A percentile compares a stretch with the other conserved stretches of the same genome.
Conservation (phyloP, 1,139 yeast genomes). For the Pichia cactophila region DNA sequence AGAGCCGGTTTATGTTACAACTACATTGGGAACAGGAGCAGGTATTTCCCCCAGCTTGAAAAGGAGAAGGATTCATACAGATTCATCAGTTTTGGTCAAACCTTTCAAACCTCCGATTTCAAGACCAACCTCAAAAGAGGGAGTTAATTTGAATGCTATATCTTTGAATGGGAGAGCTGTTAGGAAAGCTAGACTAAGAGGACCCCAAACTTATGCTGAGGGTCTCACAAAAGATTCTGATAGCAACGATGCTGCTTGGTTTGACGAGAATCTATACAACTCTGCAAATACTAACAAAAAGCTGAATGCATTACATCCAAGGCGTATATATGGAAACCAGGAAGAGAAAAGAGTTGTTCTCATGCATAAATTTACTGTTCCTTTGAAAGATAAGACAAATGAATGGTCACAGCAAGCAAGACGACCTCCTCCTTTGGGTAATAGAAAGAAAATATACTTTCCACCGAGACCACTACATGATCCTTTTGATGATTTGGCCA, state of each 20-base stretch:
- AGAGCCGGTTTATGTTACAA: slow-evolving; percentile 24
- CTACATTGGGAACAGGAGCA: slow-evolving; percentile 34
- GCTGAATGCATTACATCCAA: slow-evolving; percentile 26
- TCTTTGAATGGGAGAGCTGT: slow-evolving; percentile 13
- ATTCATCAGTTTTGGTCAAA: slow-evolving; percentile 32
- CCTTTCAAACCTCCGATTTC: slow-evolving; percentile 34
- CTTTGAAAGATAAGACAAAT: slow-evolving; percentile 26
- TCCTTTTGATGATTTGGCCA: slow-evolving; percentile 89
- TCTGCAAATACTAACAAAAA: slow-evolving; percentile 22
- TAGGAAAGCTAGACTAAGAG: slow-evolving; percentile 30
- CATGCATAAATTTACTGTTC: slow-evolving; percentile 30
- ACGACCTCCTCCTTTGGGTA: slow-evolving; percentile 80
- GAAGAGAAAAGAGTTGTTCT: slow-evolving; percentile 21
- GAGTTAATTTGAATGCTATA: neutral
- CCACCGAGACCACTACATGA: slow-evolving; percentile 91
- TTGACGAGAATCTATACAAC: slow-evolving; percentile 21
- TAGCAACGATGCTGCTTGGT: slow-evolving; percentile 2
- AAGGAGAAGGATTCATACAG: slow-evolving; percentile 29
- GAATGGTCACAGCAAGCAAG: slow-evolving; percentile 32
- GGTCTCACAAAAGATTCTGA: slow-evolving; percentile 25
- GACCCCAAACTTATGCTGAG: slow-evolving; percentile 33
- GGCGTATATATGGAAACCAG: slow-evolving; percentile 20
- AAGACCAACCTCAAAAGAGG: slow-evolving; percentile 10
- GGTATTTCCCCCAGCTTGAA: slow-evolving; percentile 29
- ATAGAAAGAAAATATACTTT: slow-evolving; percentile 56